A percentile compares a stretch with the other conserved stretches of the same genome.
phyloP scores from a whole-genome alignment of 306 rosid species.

The Begonia peltatifolia region DNA sequence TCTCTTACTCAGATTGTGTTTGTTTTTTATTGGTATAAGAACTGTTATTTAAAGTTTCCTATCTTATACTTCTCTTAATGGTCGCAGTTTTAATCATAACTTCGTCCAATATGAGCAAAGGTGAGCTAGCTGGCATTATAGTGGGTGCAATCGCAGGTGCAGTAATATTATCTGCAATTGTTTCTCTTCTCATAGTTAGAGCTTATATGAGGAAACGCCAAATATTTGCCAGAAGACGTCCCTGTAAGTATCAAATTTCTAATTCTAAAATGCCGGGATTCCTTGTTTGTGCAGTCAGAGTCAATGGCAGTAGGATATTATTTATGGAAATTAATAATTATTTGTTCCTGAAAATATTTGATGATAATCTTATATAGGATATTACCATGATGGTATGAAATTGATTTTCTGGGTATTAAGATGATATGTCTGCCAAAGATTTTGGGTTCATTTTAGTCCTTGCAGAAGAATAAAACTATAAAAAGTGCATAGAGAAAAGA shows the following conservation, averaged over 20 bases:
- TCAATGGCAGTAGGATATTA: background rate
- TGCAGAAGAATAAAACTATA: too few species aligned
- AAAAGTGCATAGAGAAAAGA: too few species aligned
- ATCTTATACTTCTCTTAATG: constrained; percentile 13
- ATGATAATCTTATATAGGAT: too few species aligned
- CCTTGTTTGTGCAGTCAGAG: background rate
- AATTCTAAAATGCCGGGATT: too few species aligned
- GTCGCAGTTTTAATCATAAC: constrained; percentile 25
- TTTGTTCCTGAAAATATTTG: too few species aligned
- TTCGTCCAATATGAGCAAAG: constrained; percentile 38
- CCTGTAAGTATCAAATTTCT: constrained; percentile 34
- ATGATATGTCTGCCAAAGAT: too few species aligned
- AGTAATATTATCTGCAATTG: constrained; percentile 41
- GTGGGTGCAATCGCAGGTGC: constrained; percentile 67
- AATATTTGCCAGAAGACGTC: constrained; percentile 41
- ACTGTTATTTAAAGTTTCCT: constrained; percentile 7
- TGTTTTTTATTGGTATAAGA: background rate
- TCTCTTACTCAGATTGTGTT: background rate
- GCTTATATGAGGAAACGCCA: constrained; percentile 15
- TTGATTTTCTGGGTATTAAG: too few species aligned
- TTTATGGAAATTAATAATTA: too few species aligned
- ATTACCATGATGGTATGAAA: too few species aligned
- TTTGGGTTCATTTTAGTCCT: too few species aligned
- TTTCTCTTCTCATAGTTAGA: constrained; percentile 51
- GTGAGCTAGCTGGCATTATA: constrained; percentile 57